Evolutionary conservation across 2,329 filamentous ascomycete species (phyloP), one percentile per base, ranked within the genome.

Genomic region (Colletotrichum shisoi): DNA sequence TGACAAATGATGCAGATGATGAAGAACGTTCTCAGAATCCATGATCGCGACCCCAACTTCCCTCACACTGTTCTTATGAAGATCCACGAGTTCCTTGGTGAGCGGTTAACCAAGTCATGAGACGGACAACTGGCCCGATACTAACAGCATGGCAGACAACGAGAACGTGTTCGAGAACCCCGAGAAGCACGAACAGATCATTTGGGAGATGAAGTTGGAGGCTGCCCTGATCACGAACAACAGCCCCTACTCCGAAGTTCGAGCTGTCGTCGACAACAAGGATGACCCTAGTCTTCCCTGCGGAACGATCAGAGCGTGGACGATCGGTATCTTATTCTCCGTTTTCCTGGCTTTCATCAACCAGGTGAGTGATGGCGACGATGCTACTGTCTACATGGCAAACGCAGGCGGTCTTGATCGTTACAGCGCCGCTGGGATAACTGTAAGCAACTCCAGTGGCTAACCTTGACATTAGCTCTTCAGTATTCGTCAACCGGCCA

Each of bases 181-280:
- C 19, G 80, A 83, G 46, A 80, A 82, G 70, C 77, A 85, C 68
- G 76, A 79, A 66, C 77, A 81, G 12, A 72, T 84, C 24, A 83
- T 85, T 53, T 77, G 80, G 60, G 82, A 84, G 74, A 85, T 86
- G 81, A 85, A 84, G 72, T 76, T 85, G 24, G 83, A 86, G 73
- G 82, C 83, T 1, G 83, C 83, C 3, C 77, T 86, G 63, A 83
- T 85, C 68, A 84, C 80, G 54, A 83, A 83, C 71, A 83, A 85
- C 72, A 85, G 83, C 52, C 85, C 85, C 3, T 87, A 87, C 70
- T 81, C 85, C 64, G 84, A 87, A 72, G 84, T 85, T 31, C 82
- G 84, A 57, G 82, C 84, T 42, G 83, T 85, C 2, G 83, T 86
- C 19, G 81, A 83, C 72, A 86, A 87, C 71, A 83, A 84, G 60